phyloP scores from a whole-genome alignment of 1,284 basidiomycete genomes.

The Ustilago bromivora region DNA sequence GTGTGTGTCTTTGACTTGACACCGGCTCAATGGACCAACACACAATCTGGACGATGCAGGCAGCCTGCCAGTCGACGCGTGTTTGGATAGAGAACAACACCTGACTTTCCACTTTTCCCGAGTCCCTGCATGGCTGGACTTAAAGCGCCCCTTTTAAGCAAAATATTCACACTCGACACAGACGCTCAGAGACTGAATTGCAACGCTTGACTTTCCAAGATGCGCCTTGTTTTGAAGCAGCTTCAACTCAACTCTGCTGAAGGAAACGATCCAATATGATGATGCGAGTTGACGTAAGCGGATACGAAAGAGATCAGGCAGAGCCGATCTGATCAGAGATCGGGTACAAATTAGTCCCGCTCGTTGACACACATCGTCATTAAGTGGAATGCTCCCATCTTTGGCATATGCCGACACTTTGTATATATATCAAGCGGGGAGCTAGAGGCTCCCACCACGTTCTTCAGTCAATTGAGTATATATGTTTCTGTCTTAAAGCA shows the following conservation, averaged over 20 bases:
- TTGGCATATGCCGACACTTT: no score
- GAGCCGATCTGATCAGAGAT: no score
- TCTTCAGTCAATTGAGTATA: no score
- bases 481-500: no score
- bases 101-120: background rate
- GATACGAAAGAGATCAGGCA: no score
- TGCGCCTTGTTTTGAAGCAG: background rate
- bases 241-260: background rate
- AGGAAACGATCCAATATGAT: background rate
- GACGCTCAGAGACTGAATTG: background rate
- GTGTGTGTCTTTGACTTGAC: constrained; percentile 7
- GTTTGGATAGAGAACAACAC: constrained; percentile 14
- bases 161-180: background rate
- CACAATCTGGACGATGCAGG: background rate
- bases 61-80: constrained; percentile 9
- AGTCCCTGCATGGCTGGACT: constrained; percentile 4
- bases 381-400: no score
- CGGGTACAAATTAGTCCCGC: no score
- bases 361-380: no score
- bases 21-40: constrained; percentile 6
- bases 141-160: background rate
- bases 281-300: no score
- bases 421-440: no score
- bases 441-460: no score
- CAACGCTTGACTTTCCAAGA: background rate